Percentiles rank a stretch among this genome's conserved stretches.
These are phyloP conservation scores for Arxiozyma heterogenica DNA, from an alignment of 1,139 yeast species.

Conservation along the genomic window DNA sequence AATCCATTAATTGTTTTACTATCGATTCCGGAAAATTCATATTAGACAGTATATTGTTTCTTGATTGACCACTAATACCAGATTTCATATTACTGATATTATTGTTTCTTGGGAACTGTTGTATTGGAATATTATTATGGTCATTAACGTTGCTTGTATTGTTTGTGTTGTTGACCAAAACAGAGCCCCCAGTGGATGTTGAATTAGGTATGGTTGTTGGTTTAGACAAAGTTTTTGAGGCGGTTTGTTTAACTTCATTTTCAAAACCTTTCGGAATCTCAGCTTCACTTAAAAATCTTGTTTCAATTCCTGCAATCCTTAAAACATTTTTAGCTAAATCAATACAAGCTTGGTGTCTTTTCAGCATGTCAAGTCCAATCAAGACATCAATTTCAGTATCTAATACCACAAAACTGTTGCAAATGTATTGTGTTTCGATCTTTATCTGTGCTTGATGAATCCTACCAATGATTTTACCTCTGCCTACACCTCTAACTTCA, in stretches of 20 bases:
- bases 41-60: background rate
- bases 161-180: background rate
- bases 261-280: slow-evolving; percentile 47
- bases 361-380: slow-evolving; percentile 54
- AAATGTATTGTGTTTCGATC: slow-evolving; percentile 56
- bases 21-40: slow-evolving; percentile 36
- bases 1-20: slow-evolving; percentile 45
- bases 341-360: slow-evolving; percentile 75
- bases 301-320: slow-evolving; percentile 60
- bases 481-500: slow-evolving; percentile 85
- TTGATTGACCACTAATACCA: background rate
- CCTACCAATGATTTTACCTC: slow-evolving; percentile 66
- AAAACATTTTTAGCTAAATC: slow-evolving; percentile 65
- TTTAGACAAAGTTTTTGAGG: background rate
- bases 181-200: background rate
- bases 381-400: slow-evolving; percentile 66
- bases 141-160: background rate
- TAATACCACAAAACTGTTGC: slow-evolving; percentile 75
- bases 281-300: slow-evolving; percentile 62
- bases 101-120: slow-evolving; percentile 7
- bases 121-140: background rate
- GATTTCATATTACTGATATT: background rate
- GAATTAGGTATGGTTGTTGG: background rate
- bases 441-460: slow-evolving; percentile 84
- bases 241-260: background rate